Evolutionary conservation across 129 eudicot species (phyloP).

Genomic region (Deinandra increscens): DNA sequence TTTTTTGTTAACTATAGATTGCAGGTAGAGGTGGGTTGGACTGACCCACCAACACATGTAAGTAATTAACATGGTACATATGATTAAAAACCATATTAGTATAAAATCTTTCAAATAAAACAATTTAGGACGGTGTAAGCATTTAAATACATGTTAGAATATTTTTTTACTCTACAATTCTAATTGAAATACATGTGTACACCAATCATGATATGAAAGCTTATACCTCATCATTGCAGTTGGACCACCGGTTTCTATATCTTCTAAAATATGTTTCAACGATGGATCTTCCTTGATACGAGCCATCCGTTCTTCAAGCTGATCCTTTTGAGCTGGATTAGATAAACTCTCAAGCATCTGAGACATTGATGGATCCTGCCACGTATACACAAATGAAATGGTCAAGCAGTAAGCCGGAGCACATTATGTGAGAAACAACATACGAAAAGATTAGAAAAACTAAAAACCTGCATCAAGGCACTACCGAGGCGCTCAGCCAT

Average conservation of each 20-base stretch:
- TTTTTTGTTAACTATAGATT: no score
- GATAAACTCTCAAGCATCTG: slow-evolving; percentile 79
- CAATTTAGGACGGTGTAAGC: no score
- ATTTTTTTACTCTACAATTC: not conserved
- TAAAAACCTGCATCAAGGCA: slow-evolving; percentile 81
- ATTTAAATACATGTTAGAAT: no score
- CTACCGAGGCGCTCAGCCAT: slow-evolving; percentile 94
- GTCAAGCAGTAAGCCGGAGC: not conserved
- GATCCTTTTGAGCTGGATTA: slow-evolving; percentile 73
- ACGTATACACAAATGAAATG: slow-evolving; percentile 16
- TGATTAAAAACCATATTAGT: no score
- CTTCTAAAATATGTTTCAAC: slow-evolving; percentile 84
- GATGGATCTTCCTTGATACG: slow-evolving; percentile 87
- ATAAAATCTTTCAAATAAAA: no score
- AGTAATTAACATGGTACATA: no score
- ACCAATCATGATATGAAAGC: slow-evolving; percentile 5
- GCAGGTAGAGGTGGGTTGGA: not conserved
- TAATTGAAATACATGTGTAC: slow-evolving; percentile 11
- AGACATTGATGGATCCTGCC: slow-evolving; percentile 94
- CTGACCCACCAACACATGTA: not conserved
- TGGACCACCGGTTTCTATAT: slow-evolving; percentile 91
- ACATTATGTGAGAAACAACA: slow-evolving; percentile 12
- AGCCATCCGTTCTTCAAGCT: slow-evolving; percentile 90
- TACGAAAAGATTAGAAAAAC: not conserved
- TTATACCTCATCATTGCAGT: slow-evolving; percentile 96